Evolutionary conservation across 495 filamentous ascomycete genomes (phyloP).

Genomic region (Aspergillus asperescens): DNA sequence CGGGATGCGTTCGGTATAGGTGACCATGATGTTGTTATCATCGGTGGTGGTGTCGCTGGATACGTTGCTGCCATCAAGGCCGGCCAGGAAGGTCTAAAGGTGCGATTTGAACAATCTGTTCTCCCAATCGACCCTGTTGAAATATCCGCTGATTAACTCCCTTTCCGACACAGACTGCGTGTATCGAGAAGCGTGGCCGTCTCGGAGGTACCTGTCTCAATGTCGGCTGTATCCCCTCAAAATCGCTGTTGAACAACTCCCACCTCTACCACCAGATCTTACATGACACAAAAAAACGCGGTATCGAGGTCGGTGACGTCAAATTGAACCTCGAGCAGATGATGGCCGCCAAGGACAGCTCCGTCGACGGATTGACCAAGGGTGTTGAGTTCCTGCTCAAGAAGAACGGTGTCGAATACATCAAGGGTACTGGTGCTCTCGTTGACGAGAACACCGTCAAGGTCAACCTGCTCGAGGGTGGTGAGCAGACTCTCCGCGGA

Average conservation of each 20-base stretch:
- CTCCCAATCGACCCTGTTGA: slow-evolving; percentile 6
- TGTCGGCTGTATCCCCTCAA: slow-evolving; percentile 98
- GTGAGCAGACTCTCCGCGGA: slow-evolving; percentile 73
- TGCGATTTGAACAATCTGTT: slow-evolving; percentile 31
- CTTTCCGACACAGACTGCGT: slow-evolving; percentile 62
- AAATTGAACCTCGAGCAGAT: slow-evolving; percentile 91
- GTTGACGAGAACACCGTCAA: slow-evolving; percentile 85
- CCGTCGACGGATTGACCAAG: slow-evolving; percentile 86
- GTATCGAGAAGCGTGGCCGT: slow-evolving; percentile 95
- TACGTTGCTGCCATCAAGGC: slow-evolving; percentile 99
- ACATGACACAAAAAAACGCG: slow-evolving; percentile 94
- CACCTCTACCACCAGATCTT: slow-evolving; percentile 96
- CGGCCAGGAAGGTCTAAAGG: slow-evolving; percentile 95
- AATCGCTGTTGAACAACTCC: slow-evolving; percentile 99
- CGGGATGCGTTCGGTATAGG: slow-evolving; percentile 46
- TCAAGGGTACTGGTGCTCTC: slow-evolving; percentile 87
- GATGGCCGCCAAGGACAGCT: slow-evolving; percentile 96
- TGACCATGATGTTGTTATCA: slow-evolving; percentile 88
- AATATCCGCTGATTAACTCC: slow-evolving; percentile 10
- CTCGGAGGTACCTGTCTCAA: slow-evolving; percentile 97
- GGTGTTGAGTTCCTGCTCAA: slow-evolving; percentile 96
- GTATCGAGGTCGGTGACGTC: slow-evolving; percentile 93
- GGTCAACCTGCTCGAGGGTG: slow-evolving; percentile 83
- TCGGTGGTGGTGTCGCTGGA: slow-evolving; percentile 95
- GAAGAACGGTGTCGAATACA: slow-evolving; percentile 96